Conservation (phyloP, 2,329 filamentous ascomycete species). For the Colletotrichum orchidophilum region DNA sequence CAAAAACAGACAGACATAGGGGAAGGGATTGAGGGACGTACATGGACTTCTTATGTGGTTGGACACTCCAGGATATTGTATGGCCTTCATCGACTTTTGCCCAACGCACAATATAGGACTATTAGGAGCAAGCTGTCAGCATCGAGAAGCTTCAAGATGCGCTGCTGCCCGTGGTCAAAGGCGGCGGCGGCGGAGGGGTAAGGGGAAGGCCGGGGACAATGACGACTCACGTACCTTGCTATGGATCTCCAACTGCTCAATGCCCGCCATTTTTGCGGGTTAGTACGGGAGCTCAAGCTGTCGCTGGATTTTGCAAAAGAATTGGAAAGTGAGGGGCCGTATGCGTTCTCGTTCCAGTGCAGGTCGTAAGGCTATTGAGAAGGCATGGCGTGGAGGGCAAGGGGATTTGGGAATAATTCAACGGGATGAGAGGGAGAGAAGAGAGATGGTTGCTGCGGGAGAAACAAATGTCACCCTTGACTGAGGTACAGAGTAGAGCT, state of each 20-base stretch:
- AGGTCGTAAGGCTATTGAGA: slow-evolving; percentile 10
- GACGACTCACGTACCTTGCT: slow-evolving; percentile 77
- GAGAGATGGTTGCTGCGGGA: slow-evolving; percentile 7
- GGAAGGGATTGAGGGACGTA: slow-evolving; percentile 46
- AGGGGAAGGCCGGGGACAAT: not conserved
- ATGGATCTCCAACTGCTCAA: slow-evolving; percentile 97
- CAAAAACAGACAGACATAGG: not conserved
- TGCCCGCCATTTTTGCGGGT: slow-evolving; percentile 77
- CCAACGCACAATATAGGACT: slow-evolving; percentile 99
- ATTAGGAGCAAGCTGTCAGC: slow-evolving; percentile 33
- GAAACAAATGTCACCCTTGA: slow-evolving; percentile 7
- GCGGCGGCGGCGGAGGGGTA: slow-evolving; percentile 5
- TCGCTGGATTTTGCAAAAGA: not conserved
- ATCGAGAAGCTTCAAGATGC: not conserved
- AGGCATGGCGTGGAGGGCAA: slow-evolving; percentile 21
- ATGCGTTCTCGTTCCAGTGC: not conserved
- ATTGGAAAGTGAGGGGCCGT: not conserved
- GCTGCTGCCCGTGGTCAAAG: slow-evolving; percentile 10
- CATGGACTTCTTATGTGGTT: slow-evolving; percentile 98
- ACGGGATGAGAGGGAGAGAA: slow-evolving; percentile 9
- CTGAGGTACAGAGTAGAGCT: not conserved
- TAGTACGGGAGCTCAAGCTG: slow-evolving; percentile 11
- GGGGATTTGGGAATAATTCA: slow-evolving; percentile 9
- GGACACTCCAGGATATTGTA: slow-evolving; percentile 96
- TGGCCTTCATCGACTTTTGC: slow-evolving; percentile 89